Base-by-base conservation (phyloP, 2,329 filamentous ascomycete genomes). In the Penicillium glabrum region DNA sequence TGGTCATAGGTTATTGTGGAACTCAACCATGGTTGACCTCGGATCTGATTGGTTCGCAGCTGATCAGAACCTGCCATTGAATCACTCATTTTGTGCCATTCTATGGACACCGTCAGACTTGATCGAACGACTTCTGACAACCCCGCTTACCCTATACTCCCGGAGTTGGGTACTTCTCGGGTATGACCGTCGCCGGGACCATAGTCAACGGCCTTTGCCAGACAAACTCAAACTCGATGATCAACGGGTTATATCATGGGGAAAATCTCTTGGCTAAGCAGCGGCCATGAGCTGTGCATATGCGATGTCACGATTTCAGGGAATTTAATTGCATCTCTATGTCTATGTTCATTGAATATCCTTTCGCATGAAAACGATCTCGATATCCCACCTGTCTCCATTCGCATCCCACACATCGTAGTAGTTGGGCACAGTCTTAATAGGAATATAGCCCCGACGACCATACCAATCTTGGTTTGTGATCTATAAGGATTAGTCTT, bases 281-380 rank as follows among this genome's bases (percentile, higher is more conserved):
- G 11, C 11, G 2, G 27, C 10, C 9, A 2, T 31, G 29, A 14
- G 1, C 3, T 31, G 29, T 13, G 5, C 11, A 16, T 16, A 16
- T 33, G 31, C 31, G 7, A 16, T 16, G 6, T 1, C 5, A 16
- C 13, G n/a, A n/a, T n/a, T n/a, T n/a, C n/a, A 7, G 13, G 6
- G 6, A 16, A 16, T 2, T 6, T 2, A 6, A 2, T 7, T 7
- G 13, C 29, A 31, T 31, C 11, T 41, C 37, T 9, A 13, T 41
- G 7, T 41, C 37, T 16, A 21, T 11, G 3, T 16, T 39, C 29
- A 61, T n/a, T 23, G 31, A 51, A 66, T 57, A 24, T 67, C 60
- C 35, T 64, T 66, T n/a, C 62, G 56, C 64, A 67, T 67, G 23
- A 65, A 66, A 9, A 65, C 46, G 2, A 62, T 61, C 53, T 48